Conservation (phyloP, 2,329 filamentous ascomycete species). For the Fusarium musae region DNA sequence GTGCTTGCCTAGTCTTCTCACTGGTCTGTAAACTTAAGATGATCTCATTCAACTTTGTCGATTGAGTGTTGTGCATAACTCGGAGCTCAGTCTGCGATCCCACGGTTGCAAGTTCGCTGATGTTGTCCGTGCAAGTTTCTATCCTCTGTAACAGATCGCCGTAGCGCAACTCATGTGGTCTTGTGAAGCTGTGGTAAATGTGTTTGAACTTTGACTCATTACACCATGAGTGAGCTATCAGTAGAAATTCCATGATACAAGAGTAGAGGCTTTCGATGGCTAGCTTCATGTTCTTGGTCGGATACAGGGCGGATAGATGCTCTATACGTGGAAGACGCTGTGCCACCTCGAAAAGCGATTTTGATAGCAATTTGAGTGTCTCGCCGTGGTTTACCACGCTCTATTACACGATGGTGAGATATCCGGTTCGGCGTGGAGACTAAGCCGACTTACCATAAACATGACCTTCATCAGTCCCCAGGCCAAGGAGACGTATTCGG, state of each 20-base stretch:
- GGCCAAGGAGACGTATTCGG: slow-evolving; percentile 8
- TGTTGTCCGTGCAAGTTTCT: not conserved
- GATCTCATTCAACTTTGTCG: not conserved
- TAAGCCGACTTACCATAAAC: not conserved
- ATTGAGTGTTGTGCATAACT: not conserved
- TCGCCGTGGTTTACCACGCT: not conserved
- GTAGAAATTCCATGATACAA: slow-evolving; percentile 4
- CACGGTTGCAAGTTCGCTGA: not conserved
- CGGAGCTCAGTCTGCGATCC: not conserved
- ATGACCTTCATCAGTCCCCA: slow-evolving; percentile 24
- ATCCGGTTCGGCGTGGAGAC: accelerated
- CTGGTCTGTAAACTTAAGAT: not conserved
- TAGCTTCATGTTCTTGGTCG: not conserved
- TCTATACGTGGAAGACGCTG: not conserved
- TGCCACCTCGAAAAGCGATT: not conserved
- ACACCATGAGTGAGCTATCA: slow-evolving; percentile 6
- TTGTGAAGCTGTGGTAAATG: slow-evolving; percentile 9
- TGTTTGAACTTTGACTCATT: slow-evolving; percentile 15
- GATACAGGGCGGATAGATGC: not conserved
- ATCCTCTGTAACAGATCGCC: not conserved
- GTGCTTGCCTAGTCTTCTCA: not conserved
- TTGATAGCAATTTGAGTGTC: not conserved
- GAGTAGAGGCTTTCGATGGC: slow-evolving; percentile 6
- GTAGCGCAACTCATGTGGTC: slow-evolving; percentile 4
- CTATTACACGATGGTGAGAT: not conserved